Evolutionary conservation across 2,329 filamentous ascomycete genomes (phyloP).

Genomic region (Aspergillus sp.): DNA sequence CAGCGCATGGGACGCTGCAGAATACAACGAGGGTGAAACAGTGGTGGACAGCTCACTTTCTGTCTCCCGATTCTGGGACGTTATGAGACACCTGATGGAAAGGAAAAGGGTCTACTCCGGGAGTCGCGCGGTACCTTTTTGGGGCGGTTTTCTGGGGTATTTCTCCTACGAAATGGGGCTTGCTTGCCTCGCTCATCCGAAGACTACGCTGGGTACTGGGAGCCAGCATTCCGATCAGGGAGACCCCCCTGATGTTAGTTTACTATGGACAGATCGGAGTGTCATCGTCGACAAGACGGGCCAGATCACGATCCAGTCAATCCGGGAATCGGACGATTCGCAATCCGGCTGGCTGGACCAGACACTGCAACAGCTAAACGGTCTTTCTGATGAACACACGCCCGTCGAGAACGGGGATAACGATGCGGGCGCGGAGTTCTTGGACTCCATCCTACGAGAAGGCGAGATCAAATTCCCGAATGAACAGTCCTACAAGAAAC

Average conservation of each 20-base stretch:
- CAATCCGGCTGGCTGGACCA: constrained; percentile 39
- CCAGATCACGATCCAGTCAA: constrained; percentile 57
- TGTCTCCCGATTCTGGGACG: constrained; percentile 24
- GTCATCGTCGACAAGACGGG: constrained; percentile 61
- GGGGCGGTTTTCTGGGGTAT: constrained; percentile 77
- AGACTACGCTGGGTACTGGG: constrained; percentile 11
- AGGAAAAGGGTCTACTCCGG: constrained; percentile 29
- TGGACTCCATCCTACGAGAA: constrained; percentile 23
- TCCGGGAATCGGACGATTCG: constrained; percentile 36
- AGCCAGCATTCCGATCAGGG: too few species aligned
- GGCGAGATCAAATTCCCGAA: constrained; percentile 26
- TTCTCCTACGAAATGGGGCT: constrained; percentile 78
- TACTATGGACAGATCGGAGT: constrained; percentile 67
- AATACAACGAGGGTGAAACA: not conserved
- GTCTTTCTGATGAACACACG: constrained; percentile 7
- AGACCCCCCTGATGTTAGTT: constrained; percentile 58
- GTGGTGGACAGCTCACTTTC: constrained; percentile 10
- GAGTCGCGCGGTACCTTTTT: constrained; percentile 48
- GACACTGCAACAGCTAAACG: constrained; percentile 16
- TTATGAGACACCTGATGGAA: constrained; percentile 31
- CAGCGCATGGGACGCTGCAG: not conserved
- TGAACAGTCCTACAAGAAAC: constrained; percentile 50
- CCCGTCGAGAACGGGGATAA: constrained; percentile 3
- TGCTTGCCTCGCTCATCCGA: constrained; percentile 40
- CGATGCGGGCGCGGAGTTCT: constrained; percentile 11